Conservation (phyloP, 768 basidiomycete genomes). For the Termitomyces sp. region DNA sequence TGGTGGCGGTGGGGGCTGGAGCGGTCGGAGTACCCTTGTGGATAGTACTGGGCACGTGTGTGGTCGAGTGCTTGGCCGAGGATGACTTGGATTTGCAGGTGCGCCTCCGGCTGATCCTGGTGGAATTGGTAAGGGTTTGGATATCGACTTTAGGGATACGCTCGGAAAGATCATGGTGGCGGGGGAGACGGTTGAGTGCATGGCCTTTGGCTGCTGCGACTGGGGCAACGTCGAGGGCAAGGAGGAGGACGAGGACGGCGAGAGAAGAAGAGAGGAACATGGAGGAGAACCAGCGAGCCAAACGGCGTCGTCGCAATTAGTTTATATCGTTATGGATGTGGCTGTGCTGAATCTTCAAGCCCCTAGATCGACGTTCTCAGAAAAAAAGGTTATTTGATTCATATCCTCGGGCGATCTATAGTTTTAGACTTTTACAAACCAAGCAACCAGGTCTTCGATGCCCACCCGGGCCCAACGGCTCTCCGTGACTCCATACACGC, state of each 20-base stretch:
- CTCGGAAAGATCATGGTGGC: slow-evolving; percentile 19
- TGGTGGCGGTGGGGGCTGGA: not conserved
- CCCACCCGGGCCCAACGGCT: slow-evolving; percentile 41
- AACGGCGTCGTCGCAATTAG: no score
- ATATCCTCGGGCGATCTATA: no score
- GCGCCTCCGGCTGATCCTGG: not conserved
- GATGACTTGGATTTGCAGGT: not conserved
- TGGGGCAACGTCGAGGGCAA: slow-evolving; percentile 13
- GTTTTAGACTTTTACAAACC: not conserved
- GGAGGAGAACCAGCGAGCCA: not conserved
- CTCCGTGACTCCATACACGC: slow-evolving; percentile 40
- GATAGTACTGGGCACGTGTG: not conserved
- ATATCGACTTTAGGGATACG: slow-evolving; percentile 4
- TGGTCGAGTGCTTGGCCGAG: not conserved
- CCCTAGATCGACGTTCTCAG: not conserved
- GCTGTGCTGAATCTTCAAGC: slow-evolving; percentile 1
- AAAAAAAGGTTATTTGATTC: not conserved
- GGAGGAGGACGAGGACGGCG: slow-evolving; percentile 2
- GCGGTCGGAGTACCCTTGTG: not conserved
- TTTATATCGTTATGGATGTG: not conserved
- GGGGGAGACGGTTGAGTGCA: slow-evolving; percentile 15
- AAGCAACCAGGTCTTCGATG: slow-evolving; percentile 29
- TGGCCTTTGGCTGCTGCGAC: slow-evolving; percentile 15
- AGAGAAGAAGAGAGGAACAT: not conserved
- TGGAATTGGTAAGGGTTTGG: not conserved